These are phyloP conservation scores for Talaromyces funiculosus DNA, from an alignment of 2,329 filamentous ascomycete species.

Conservation along the genomic window DNA sequence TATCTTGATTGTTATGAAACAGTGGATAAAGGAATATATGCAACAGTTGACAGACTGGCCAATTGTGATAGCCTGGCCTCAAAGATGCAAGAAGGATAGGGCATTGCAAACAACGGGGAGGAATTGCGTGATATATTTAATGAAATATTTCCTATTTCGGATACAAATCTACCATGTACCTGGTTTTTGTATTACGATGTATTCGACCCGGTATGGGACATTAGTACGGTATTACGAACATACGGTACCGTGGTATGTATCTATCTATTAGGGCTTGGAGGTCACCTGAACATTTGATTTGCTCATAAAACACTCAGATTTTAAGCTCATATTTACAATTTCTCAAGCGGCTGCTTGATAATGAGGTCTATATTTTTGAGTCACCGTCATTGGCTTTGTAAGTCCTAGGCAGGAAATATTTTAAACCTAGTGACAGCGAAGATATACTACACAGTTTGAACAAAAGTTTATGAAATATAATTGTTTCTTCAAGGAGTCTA, in stretches of 20 bases:
- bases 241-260: neutral
- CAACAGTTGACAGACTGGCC: neutral
- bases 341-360: neutral
- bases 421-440: neutral
- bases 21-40: neutral
- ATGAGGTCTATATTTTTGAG: neutral
- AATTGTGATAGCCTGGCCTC: neutral
- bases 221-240: neutral
- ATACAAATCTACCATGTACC: neutral
- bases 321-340: neutral
- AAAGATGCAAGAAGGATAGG: neutral
- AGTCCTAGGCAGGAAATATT: neutral
- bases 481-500: neutral
- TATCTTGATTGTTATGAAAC: neutral
- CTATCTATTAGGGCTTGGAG: neutral
- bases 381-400: neutral
- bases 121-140: constrained; percentile 8
- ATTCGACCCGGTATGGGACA: neutral
- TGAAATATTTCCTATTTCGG: constrained; percentile 3
- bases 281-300: neutral
- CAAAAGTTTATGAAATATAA: neutral
- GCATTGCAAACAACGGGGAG: constrained; percentile 7
- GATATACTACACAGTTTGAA: neutral
- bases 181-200: neutral
- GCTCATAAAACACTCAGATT: neutral